Conservation (phyloP, 495 filamentous ascomycete genomes). For the Venustampulla echinocandica region DNA sequence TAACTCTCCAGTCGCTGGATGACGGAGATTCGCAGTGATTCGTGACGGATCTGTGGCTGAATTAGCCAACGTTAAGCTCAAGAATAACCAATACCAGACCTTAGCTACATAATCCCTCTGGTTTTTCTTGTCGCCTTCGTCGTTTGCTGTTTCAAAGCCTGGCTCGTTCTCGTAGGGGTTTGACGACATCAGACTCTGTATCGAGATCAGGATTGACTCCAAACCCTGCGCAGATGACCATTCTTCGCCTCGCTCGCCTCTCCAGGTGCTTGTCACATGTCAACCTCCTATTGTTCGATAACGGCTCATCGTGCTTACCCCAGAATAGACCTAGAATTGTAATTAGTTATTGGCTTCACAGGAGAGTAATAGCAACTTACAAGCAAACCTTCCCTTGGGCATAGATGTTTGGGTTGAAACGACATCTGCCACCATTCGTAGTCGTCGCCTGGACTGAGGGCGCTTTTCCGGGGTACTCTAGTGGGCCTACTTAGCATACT, state of each 20-base stretch:
- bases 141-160: slow-evolving; percentile 72
- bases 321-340: slow-evolving; percentile 64
- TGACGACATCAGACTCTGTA: slow-evolving; percentile 87
- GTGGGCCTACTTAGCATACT: too few species aligned
- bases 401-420: slow-evolving; percentile 98
- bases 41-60: slow-evolving; percentile 63
- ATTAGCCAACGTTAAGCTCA: slow-evolving; percentile 26
- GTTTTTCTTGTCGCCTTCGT: slow-evolving; percentile 58
- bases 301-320: slow-evolving; percentile 46
- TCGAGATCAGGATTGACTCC: slow-evolving; percentile 89
- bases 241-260: slow-evolving; percentile 77
- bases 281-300: slow-evolving; percentile 21
- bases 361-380: slow-evolving; percentile 39
- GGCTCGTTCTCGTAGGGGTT: slow-evolving; percentile 97
- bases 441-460: slow-evolving; percentile 69
- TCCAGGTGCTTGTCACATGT: slow-evolving; percentile 66
- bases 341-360: slow-evolving; percentile 1
- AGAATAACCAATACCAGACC: slow-evolving; percentile 35
- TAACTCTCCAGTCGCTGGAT: slow-evolving; percentile 78
- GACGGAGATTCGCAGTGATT: slow-evolving; percentile 78
- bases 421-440: slow-evolving; percentile 75
- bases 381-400: slow-evolving; percentile 84
- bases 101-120: slow-evolving; percentile 80
- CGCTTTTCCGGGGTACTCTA: slow-evolving; percentile 82
- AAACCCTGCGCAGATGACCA: slow-evolving; percentile 95